A percentile compares a stretch with the other conserved stretches of the same genome.
These are phyloP conservation scores for Crepidotus variabilis DNA, from an alignment of 768 basidiomycete species.

Conservation along the genomic window DNA sequence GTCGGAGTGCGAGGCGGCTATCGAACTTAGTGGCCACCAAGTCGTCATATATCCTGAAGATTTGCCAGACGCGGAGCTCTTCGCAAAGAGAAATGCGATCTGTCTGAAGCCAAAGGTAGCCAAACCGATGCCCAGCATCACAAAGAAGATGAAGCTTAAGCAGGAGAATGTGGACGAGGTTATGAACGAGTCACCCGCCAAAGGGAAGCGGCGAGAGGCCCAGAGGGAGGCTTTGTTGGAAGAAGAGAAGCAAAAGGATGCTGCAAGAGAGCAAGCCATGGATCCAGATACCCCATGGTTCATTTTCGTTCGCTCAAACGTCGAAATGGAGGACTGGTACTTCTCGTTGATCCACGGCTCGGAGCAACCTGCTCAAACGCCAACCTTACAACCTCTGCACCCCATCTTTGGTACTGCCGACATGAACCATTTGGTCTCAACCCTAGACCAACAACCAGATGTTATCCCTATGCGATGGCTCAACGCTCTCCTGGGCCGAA, in stretches of 20 bases:
- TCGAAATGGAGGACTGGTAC: conserved; percentile 99
- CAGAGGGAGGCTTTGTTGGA: conserved; percentile 31
- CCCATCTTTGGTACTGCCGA: conserved; percentile 70
- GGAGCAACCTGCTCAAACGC: conserved; percentile 55
- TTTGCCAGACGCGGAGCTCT: conserved; percentile 83
- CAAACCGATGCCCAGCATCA: conserved; percentile 42
- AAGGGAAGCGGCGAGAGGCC: conserved; percentile 30
- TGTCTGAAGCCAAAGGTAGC: conserved; percentile 57
- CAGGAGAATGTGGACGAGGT: conserved; percentile 28
- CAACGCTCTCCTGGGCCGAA: conserved; percentile 87
- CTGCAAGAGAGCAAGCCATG: conserved; percentile 46
- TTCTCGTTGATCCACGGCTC: conserved; percentile 75
- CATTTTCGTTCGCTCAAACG: conserved; percentile 83
- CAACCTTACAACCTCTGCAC: conserved; percentile 56
- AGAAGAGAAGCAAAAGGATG: conserved; percentile 39
- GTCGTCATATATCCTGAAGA: conserved; percentile 75
- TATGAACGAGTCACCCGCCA: conserved; percentile 20
- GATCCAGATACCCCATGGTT: conserved; percentile 76
- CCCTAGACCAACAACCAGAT: conserved; percentile 90
- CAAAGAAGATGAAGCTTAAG: conserved; percentile 47
- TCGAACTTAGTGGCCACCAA: conserved; percentile 78
- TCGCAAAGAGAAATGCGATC: conserved; percentile 86
- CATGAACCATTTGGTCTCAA: conserved; percentile 80
- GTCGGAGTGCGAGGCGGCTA: conserved; percentile 87
- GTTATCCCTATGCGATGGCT: conserved; percentile 98